Percentiles rank a stretch among this genome's conserved stretches.
phyloP scores from a whole-genome alignment of 2,329 filamentous ascomycete genomes.

The Ceratocystis smalleyi region DNA sequence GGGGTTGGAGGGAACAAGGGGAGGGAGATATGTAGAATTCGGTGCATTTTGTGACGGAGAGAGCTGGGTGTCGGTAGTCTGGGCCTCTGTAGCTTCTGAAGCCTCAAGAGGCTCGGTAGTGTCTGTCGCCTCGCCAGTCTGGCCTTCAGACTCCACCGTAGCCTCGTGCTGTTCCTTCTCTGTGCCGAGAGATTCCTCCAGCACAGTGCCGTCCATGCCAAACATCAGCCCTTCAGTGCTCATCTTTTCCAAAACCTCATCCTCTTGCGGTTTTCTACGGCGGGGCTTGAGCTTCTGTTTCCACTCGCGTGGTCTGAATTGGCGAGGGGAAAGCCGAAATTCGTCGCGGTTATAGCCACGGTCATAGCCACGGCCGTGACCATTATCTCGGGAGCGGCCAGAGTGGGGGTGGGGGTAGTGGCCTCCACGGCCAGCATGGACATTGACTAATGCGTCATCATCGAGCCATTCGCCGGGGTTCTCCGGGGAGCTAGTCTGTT shows the following conservation, averaged over 20 bases:
- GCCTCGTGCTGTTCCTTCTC: neutral
- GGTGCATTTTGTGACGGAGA: neutral
- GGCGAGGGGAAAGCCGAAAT: neutral
- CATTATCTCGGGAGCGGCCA: neutral
- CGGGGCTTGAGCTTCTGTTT: neutral
- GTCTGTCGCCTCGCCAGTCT: neutral
- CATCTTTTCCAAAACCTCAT: conserved; percentile 7
- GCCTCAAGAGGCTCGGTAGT: no score
- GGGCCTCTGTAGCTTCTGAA: neutral
- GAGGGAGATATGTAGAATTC: neutral
- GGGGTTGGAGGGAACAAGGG: neutral
- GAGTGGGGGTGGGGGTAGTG: no score
- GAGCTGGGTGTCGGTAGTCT: neutral
- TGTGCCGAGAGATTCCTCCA: neutral
- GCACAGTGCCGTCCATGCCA: conserved; percentile 4
- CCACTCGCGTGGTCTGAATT: neutral
- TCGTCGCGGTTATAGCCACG: neutral
- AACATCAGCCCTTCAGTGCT: conserved; percentile 13
- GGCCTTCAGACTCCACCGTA: neutral
- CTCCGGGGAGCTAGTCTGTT: neutral
- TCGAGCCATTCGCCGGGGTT: neutral
- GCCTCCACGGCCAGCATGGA: neutral
- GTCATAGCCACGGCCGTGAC: no score
- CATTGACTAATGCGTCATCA: neutral
- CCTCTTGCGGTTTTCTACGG: neutral